Base-by-base conservation (phyloP, 2,329 filamentous ascomycete genomes). In the Phialocephala sp. region DNA sequence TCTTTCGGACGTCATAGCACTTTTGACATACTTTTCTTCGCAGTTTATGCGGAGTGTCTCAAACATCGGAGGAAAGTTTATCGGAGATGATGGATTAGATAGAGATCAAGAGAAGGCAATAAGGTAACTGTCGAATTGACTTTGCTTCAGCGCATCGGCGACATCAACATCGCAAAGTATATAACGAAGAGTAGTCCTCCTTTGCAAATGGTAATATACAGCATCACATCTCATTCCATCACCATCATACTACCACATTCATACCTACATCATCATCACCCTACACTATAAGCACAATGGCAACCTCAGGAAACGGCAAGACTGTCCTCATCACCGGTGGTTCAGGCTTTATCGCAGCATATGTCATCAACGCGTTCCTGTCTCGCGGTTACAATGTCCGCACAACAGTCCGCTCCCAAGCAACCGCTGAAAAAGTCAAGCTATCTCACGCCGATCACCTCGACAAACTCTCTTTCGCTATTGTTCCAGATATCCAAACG, bases 401-500 rank as follows among this genome's bases (percentile, higher is more conserved):
- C 0, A 77, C 80, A 0, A 84, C 82, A 1, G 80, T 80, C 3
- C 78, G 83, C 18, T 80, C 78, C 1, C 67, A 80, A 5, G 77
- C 77, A n/a, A 83, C 83, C 45, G 82, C 81, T 1, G 69, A 78
- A 1, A 76, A 76, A 2, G 77, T 85, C 43, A 68, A 80, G 43
- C 70, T 79, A 8, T 79, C 80, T 0, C 77, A 81, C 65, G 64
- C 62, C 27, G 70, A 75, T 35, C 75, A 83, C 22, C 67, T 73
- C 0, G 71, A 76, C 24, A 78, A 80, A 18, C 52, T 75, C 3
- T 71, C 69, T 1, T 73, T 72, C 50, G 69, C 65, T 4, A 85
- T 94, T 68, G 90, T 95, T 14, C 83, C 86, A 54, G 91, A 96
- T 71, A 87, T 95, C 66, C 87, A 88, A 0, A 76, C 86, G 68